These are phyloP conservation scores for Allomyces macrogynus DNA, from an alignment of 192 early-diverging fungal genomes.

Conservation along the genomic window DNA sequence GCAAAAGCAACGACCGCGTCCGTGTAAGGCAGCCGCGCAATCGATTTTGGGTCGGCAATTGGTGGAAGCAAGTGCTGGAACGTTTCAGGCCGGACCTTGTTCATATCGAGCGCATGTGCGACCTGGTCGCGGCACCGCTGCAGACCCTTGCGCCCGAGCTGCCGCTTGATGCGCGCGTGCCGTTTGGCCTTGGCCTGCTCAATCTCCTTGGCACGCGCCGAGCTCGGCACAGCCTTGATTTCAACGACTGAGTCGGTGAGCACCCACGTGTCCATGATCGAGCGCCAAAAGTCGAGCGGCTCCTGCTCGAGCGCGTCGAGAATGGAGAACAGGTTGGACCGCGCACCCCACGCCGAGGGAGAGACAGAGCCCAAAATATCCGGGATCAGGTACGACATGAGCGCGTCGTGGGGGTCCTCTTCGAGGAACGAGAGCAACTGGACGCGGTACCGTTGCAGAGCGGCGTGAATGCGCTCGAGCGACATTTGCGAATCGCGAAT, in stretches of 20 bases:
- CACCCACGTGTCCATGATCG: slow-evolving; percentile 28
- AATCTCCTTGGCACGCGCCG: slow-evolving; percentile 21
- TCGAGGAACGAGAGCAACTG: slow-evolving; percentile 27
- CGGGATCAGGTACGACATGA: slow-evolving; percentile 24
- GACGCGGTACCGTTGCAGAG: slow-evolving; percentile 10
- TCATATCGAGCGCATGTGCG: neutral
- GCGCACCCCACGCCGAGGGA: slow-evolving; percentile 28
- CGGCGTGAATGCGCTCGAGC: slow-evolving; percentile 1
- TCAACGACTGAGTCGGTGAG: slow-evolving; percentile 32
- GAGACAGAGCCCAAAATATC: slow-evolving; percentile 20
- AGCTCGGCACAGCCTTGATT: slow-evolving; percentile 31
- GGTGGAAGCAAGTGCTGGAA: neutral
- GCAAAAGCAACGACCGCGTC: slow-evolving; percentile 1
- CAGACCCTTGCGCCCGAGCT: slow-evolving; percentile 27
- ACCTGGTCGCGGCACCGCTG: slow-evolving; percentile 12
- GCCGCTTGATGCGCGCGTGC: slow-evolving; percentile 12
- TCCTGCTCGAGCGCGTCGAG: slow-evolving; percentile 27
- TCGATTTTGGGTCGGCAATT: neutral
- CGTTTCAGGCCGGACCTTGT: neutral
- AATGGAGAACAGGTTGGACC: slow-evolving; percentile 28
- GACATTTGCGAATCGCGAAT: neutral
- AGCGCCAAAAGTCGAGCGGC: slow-evolving; percentile 29
- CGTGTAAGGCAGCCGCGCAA: neutral
- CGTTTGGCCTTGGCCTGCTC: slow-evolving; percentile 18
- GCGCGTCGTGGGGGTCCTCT: slow-evolving; percentile 36